Evolutionary conservation across 2,329 filamentous ascomycete species (phyloP).

Genomic region (Cucurbitaria berberidis): DNA sequence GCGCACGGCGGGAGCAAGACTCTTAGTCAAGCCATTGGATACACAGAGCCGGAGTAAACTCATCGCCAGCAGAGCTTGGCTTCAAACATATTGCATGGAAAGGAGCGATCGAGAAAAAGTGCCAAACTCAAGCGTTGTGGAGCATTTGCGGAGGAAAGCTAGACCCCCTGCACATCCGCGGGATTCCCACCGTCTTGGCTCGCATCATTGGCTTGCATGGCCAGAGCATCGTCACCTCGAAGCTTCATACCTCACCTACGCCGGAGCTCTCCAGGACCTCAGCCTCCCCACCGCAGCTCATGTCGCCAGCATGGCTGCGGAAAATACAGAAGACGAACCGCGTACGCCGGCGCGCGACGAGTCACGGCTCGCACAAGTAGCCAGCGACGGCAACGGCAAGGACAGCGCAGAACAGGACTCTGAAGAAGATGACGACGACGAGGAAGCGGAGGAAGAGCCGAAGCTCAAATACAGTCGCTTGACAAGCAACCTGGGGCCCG

Average conservation of each 20-base stretch:
- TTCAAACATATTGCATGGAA: constrained; percentile 25
- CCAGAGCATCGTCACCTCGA: constrained; percentile 26
- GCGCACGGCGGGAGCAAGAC: constrained; percentile 21
- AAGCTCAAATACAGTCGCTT: constrained; percentile 90
- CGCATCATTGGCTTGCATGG: constrained; percentile 35
- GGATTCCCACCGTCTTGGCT: constrained; percentile 27
- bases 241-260: constrained; percentile 30
- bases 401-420: constrained; percentile 34
- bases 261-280: constrained; percentile 25
- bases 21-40: constrained; percentile 29
- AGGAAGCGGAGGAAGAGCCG: constrained; percentile 92
- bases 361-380: constrained; percentile 19
- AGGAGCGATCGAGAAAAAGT: background rate
- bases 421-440: constrained; percentile 65
- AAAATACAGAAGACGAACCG: constrained; percentile 38
- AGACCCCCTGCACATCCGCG: constrained; percentile 18
- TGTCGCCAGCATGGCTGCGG: constrained; percentile 52
- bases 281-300: constrained; percentile 38
- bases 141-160: constrained; percentile 14
- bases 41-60: constrained; percentile 26
- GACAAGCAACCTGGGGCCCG: constrained; percentile 76
- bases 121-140: constrained; percentile 8
- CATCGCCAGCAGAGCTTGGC: constrained; percentile 29
- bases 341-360: constrained; percentile 45
- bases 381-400: constrained; percentile 31